These are phyloP conservation scores for Fusarium buxicola DNA, from an alignment of 2,329 filamentous ascomycete genomes.

Conservation along the genomic window DNA sequence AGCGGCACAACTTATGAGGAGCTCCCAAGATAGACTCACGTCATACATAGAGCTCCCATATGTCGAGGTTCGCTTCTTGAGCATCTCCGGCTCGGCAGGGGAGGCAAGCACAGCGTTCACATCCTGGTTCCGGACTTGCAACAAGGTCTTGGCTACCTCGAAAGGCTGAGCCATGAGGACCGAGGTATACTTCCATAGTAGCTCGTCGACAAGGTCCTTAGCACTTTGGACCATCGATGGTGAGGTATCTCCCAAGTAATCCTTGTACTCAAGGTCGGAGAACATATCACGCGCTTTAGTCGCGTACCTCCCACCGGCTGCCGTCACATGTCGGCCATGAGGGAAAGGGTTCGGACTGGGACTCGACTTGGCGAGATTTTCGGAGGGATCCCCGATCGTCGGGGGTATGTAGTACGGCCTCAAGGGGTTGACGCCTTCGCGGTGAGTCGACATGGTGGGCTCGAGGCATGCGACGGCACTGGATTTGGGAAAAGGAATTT, in stretches of 20 bases:
- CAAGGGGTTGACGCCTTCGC: constrained; percentile 69
- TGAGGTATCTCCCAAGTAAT: constrained; percentile 82
- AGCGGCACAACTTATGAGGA: constrained; percentile 31
- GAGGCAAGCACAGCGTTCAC: constrained; percentile 52
- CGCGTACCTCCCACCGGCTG: constrained; percentile 49
- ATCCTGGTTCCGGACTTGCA: constrained; percentile 78
- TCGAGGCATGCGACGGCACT: constrained; percentile 44
- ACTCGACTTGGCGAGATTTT: constrained; percentile 49
- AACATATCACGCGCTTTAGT: constrained; percentile 84
- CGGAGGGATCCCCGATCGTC: constrained; percentile 62
- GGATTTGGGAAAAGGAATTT: constrained; percentile 25
- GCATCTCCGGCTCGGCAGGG: constrained; percentile 40
- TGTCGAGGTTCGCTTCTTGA: constrained; percentile 47
- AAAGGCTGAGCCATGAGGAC: constrained; percentile 94
- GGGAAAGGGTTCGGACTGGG: constrained; percentile 60
- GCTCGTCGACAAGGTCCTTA: constrained; percentile 82
- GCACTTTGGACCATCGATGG: constrained; percentile 80
- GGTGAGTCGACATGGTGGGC: constrained; percentile 57
- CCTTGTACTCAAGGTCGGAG: constrained; percentile 90
- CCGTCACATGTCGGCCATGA: constrained; percentile 56
- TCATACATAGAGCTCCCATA: constrained; percentile 52
- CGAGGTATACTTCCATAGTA: constrained; percentile 91
- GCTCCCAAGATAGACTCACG: constrained; percentile 42
- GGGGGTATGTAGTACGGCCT: constrained; percentile 77
- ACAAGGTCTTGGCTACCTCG: constrained; percentile 92